These are phyloP conservation scores for Penicillium dipodomyicola DNA, from an alignment of 495 filamentous ascomycete species.

Conservation along the genomic window DNA sequence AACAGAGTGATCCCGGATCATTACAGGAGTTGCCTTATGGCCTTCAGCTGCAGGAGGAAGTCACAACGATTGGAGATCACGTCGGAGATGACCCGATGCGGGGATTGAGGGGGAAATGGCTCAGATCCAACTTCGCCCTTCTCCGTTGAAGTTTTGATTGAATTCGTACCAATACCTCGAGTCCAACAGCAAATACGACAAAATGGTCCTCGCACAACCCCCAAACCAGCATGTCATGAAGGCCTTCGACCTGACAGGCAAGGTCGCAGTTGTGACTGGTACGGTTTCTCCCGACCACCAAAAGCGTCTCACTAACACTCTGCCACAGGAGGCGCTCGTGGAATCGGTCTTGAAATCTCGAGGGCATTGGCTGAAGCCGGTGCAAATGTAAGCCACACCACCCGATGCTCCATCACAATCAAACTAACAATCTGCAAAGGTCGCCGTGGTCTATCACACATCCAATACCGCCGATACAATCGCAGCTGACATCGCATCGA, in stretches of 20 bases:
- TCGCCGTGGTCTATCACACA: slow-evolving; percentile 74
- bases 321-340: slow-evolving; percentile 63
- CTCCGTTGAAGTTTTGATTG: neutral
- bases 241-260: slow-evolving; percentile 37
- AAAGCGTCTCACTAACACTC: neutral
- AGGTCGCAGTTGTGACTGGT: slow-evolving; percentile 39
- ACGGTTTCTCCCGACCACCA: neutral
- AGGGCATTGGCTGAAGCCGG: slow-evolving; percentile 73
- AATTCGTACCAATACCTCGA: neutral
- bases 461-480: slow-evolving; percentile 64
- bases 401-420: neutral
- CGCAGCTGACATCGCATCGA: slow-evolving; percentile 67
- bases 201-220: slow-evolving; percentile 42
- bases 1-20: neutral
- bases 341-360: slow-evolving; percentile 75
- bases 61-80: neutral
- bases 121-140: neutral
- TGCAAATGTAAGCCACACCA: slow-evolving; percentile 51
- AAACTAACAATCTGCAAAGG: slow-evolving; percentile 6
- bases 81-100: slow-evolving; percentile 13
- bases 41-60: neutral
- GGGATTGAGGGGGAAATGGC: slow-evolving; percentile 2
- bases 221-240: slow-evolving; percentile 37
- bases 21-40: neutral
- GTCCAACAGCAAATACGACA: slow-evolving; percentile 1